A percentile compares a stretch with the other conserved stretches of the same genome.
Conservation (phyloP, 495 filamentous ascomycete genomes). For the Aspergillus wentii region DNA sequence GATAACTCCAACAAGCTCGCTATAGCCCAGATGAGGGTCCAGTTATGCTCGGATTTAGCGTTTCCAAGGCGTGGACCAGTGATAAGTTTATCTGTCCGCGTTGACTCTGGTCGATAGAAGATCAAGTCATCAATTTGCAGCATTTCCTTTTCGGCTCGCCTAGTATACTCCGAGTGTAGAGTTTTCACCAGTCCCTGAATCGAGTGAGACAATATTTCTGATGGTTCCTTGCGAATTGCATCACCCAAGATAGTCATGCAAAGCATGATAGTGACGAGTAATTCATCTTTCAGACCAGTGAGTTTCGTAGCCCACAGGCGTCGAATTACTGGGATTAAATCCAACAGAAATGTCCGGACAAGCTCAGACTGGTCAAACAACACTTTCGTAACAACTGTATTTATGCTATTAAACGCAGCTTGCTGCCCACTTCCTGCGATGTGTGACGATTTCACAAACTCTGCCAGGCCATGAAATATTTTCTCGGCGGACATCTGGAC, state of each 20-base stretch:
- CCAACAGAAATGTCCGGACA: conserved; percentile 48
- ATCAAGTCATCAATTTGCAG: conserved; percentile 70
- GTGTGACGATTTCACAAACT: conserved; percentile 57
- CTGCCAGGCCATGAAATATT: conserved; percentile 53
- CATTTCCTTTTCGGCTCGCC: conserved; percentile 63
- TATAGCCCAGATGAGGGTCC: conserved; percentile 42
- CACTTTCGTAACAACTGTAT: conserved; percentile 59
- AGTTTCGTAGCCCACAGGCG: conserved; percentile 69
- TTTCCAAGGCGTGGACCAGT: conserved; percentile 38
- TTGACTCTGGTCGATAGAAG: conserved; percentile 38
- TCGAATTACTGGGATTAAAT: conserved; percentile 65
- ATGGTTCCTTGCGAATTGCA: conserved; percentile 18
- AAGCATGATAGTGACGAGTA: conserved; percentile 67
- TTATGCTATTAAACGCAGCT: conserved; percentile 69
- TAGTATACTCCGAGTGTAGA: conserved; percentile 68
- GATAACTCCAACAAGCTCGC: conserved; percentile 27
- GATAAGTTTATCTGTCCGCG: conserved; percentile 10
- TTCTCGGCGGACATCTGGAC: conserved; percentile 52
- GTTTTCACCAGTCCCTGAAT: conserved; percentile 55
- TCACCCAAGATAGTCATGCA: conserved; percentile 35
- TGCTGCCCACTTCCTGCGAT: conserved; percentile 60
- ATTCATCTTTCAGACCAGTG: conserved; percentile 58
- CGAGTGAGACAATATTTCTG: conserved; percentile 20
- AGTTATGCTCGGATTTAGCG: conserved; percentile 43
- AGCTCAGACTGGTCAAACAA: conserved; percentile 64